A percentile compares a stretch with the other conserved stretches of the same genome.
phyloP scores from a whole-genome alignment of 306 rosid species.

The Alnus glutinosa region DNA sequence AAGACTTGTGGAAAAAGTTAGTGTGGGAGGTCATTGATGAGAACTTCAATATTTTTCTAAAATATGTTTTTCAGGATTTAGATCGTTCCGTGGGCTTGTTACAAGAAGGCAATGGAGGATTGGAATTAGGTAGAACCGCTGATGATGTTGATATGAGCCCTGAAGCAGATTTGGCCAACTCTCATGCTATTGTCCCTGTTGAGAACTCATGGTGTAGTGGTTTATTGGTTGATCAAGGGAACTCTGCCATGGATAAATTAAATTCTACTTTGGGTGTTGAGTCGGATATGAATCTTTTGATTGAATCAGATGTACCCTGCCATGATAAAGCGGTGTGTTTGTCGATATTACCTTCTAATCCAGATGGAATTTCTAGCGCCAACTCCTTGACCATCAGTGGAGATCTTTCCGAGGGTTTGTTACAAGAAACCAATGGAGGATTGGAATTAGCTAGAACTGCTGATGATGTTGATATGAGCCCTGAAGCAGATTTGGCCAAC shows the following conservation, averaged over 20 bases:
- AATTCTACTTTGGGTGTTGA: slow-evolving; percentile 19
- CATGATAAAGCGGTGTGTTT: slow-evolving; percentile 19
- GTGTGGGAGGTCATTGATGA: slow-evolving; percentile 53
- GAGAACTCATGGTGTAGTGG: not conserved
- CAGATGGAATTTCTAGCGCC: slow-evolving; percentile 27
- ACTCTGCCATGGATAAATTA: slow-evolving; percentile 17
- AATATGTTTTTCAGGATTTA: slow-evolving; percentile 35
- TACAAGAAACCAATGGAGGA: slow-evolving; percentile 22
- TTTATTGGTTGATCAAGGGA: slow-evolving; percentile 20
- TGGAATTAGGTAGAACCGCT: slow-evolving; percentile 27
- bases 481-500: not conserved
- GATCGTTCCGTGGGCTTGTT: slow-evolving; percentile 33
- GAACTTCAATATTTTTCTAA: slow-evolving; percentile 34
- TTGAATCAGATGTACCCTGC: slow-evolving; percentile 2
- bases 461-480: not conserved
- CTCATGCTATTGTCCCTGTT: not conserved
- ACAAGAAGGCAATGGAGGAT: slow-evolving; percentile 20
- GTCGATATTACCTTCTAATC: slow-evolving; percentile 10
- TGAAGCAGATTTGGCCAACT: not conserved
- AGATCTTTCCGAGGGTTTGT: slow-evolving; percentile 32
- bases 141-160: not conserved
- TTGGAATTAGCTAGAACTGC: slow-evolving; percentile 28
- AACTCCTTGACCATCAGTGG: slow-evolving; percentile 12
- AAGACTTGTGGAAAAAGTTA: slow-evolving; percentile 58
- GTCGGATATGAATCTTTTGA: slow-evolving; percentile 11